Evolutionary conservation across 2,329 filamentous ascomycete species (phyloP), one percentile per base, ranked within the genome.

Genomic region (Trichoderma koningii): DNA sequence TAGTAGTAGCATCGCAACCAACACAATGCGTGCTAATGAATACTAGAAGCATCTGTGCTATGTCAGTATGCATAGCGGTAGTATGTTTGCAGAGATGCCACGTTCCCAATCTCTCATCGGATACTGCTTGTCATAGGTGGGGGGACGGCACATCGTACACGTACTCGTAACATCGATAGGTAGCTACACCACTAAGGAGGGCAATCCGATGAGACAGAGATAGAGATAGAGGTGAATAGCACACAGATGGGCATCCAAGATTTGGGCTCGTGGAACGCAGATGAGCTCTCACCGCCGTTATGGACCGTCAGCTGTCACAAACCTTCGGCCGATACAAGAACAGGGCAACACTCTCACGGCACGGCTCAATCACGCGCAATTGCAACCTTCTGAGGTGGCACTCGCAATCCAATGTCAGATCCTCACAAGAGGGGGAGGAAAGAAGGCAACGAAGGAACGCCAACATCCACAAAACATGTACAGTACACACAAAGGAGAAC

Each of bases 341-440:
- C 12, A 3, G 19, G 26, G 34, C 59, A 42, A 30, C 48, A 51
- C 52, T 34, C 12, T 38, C 34, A 38, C 34, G 28, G 28, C 47
- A 44, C 34, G 34, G 23, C 50, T 55, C 17, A 34, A 63, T 63
- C 50, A 63, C 59, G 53, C 48, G 59, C 59, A 9, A 28, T 52
- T 5, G 48, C 19, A 38, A 38, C 21, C 47, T 17, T 14, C n/a
- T 3, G 15, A 38, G 23, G 23, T n/a, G 15, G 23, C 7, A 38
- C 34, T 38, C 34, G 34, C 34, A 14, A 14, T 38, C 34, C 34
- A 14, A 38, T 38, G 34, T 38, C 34, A 38, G 34, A 38, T 38
- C 34, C 34, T 14, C 12, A 3, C 10, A 38, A 23, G 21, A 14
- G 34, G 34, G 34, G 34, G 10, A 3, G 10, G 7, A 5, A 38